Evolutionary conservation across 2,329 filamentous ascomycete species (phyloP).

Genomic region (Ophiostoma sp.): DNA sequence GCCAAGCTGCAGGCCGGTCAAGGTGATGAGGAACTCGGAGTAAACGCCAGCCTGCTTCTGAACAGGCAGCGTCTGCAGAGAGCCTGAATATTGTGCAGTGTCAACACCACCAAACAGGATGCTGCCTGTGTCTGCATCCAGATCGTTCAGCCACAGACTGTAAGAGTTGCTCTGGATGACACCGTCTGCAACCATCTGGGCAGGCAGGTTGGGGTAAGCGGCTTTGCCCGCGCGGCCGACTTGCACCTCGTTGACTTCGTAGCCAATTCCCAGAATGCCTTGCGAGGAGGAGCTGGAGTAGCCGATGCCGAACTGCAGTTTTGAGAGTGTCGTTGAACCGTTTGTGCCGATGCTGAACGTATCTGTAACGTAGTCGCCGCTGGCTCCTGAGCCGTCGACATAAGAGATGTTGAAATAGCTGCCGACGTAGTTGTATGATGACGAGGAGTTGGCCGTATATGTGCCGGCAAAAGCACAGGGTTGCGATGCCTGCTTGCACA

Average conservation of each 20-base stretch:
- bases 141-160: slow-evolving; percentile 74
- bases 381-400: slow-evolving; percentile 74
- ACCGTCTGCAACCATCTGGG: slow-evolving; percentile 61
- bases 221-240: slow-evolving; percentile 56
- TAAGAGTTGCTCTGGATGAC: slow-evolving; percentile 67
- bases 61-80: slow-evolving; percentile 67
- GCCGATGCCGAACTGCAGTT: slow-evolving; percentile 71
- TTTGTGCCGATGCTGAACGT: slow-evolving; percentile 58
- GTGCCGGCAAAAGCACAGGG: slow-evolving; percentile 64
- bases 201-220: slow-evolving; percentile 69
- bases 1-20: slow-evolving; percentile 59
- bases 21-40: slow-evolving; percentile 66
- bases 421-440: slow-evolving; percentile 72
- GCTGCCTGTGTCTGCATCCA: slow-evolving; percentile 63
- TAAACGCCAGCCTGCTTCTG: slow-evolving; percentile 54
- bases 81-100: slow-evolving; percentile 61
- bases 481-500: slow-evolving; percentile 54
- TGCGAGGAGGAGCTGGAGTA: slow-evolving; percentile 62
- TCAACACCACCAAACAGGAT: slow-evolving; percentile 78
- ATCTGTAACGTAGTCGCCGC: slow-evolving; percentile 79
- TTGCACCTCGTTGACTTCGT: slow-evolving; percentile 74
- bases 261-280: slow-evolving; percentile 85
- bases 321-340: slow-evolving; percentile 34
- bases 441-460: slow-evolving; percentile 70
- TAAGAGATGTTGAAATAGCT: slow-evolving; percentile 86